A percentile compares a stretch with the other conserved stretches of the same genome.
phyloP scores from a whole-genome alignment of 179 eudicot species.

The Silene coronaria region DNA sequence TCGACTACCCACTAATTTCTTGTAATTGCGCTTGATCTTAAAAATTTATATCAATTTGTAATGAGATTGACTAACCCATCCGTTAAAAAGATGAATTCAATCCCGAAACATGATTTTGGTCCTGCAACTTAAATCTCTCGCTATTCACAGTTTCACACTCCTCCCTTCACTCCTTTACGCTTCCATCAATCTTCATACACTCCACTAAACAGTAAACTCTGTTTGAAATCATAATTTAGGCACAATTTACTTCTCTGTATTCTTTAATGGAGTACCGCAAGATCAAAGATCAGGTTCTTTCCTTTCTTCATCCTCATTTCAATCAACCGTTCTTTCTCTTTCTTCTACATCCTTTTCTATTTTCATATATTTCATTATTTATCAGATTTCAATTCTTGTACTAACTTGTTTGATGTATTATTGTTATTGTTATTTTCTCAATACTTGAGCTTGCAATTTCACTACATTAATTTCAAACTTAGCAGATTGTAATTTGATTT shows the following conservation, averaged over 20 bases:
- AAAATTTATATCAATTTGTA: no score
- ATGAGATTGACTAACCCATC: no score
- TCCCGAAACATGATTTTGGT: no score
- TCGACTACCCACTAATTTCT: no score
- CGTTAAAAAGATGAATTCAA: no score
- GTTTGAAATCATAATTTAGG: background rate
- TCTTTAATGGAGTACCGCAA: constrained; percentile 14
- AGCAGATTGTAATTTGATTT: background rate
- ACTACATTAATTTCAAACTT: no score
- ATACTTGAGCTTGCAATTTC: background rate
- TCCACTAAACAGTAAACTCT: background rate
- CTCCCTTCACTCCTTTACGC: no score
- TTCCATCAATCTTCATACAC: no score
- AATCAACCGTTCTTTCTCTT: background rate
- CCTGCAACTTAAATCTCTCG: no score
- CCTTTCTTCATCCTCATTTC: background rate
- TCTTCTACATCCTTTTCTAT: background rate
- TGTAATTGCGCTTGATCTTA: no score
- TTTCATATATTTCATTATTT: background rate
- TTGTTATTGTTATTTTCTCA: background rate
- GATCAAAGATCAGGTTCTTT: constrained; percentile 11
- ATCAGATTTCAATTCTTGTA: background rate
- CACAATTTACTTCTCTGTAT: background rate
- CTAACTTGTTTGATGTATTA: background rate
- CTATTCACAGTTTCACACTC: no score